Base-by-base conservation (phyloP, 805 yeast species). In the Blastobotrys attinorum region DNA sequence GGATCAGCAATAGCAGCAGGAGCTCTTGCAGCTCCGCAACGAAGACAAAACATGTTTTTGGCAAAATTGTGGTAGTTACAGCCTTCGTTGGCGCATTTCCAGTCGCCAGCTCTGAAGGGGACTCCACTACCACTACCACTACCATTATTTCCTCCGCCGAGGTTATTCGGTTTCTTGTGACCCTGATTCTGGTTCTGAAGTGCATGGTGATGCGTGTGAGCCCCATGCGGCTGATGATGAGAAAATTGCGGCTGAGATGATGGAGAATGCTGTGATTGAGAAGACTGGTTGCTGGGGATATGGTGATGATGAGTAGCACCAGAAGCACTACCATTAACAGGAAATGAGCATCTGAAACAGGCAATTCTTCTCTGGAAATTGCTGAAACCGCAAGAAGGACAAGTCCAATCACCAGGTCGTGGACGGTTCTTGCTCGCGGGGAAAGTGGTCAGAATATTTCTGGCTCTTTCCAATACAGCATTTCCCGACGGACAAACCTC, bases 401-500 rank as follows among this genome's bases (percentile, higher is more conserved):
- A 89, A n/a, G 84, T 85, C 97, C 97, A 89, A 61, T 89, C 97
- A 17, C 97, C 97, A 0, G 97, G 97, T 58, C 97, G 72, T 18
- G 96, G 95, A 55, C 92, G 73, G 63, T 89, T 88, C 52, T 86
- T 83, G 29, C 80, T 75, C 23, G 82, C 78, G 13, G 96, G 95
- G 65, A 89, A 89, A 3, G 94, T 87, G 0, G 85, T 73, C 47
- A 89, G 67, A 35, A 89, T 74, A 32, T 83, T 95, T 52, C 78
- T 83, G 1, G 96, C 95, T 48, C 78, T 74, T 51, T 86, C 96
- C 39, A 89, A 68, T 2, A 89, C 84, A 33, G 73, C 66, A 2
- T 81, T 73, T 34, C 92, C 81, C 1, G 95, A 85, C 1, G 97
- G 95, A 53, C 85, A 90, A 4, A 89, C 82, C 59, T 89, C 96